Evolutionary conservation across 108 stramenopile genomes (phyloP).

Genomic region (Asterionellopsis glacialis): DNA sequence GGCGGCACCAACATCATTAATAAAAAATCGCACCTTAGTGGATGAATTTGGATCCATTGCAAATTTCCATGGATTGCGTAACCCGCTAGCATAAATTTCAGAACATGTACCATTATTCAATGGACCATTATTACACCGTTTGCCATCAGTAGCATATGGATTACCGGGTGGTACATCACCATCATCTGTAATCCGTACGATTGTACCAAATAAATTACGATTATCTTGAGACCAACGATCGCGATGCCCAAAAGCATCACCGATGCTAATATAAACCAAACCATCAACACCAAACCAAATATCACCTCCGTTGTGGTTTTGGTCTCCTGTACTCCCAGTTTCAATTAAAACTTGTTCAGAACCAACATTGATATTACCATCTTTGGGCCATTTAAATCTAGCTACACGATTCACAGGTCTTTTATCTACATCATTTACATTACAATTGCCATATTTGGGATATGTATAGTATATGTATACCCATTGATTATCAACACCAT

Average conservation of each 20-base stretch:
- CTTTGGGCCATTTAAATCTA: constrained; percentile 12
- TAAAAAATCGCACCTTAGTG: constrained; percentile 7
- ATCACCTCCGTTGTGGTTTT: constrained; percentile 16
- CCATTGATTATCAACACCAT: constrained; percentile 6
- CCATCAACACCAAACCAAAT: constrained; percentile 33
- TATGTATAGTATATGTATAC: constrained; percentile 22
- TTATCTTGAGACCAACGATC: background rate
- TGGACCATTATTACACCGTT: background rate
- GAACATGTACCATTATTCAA: constrained; percentile 1
- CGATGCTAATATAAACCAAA: constrained; percentile 14
- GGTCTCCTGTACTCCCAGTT: constrained; percentile 3
- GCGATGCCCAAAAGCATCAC: background rate
- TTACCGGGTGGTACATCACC: constrained; percentile 27
- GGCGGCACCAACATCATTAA: constrained; percentile 25
- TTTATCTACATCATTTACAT: constrained; percentile 1
- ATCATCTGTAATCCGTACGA: constrained; percentile 24
- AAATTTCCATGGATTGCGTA: constrained; percentile 25
- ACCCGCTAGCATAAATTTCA: constrained; percentile 15
- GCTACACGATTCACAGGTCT: constrained; percentile 22
- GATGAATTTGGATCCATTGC: constrained; percentile 25
- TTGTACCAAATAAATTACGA: constrained; percentile 13
- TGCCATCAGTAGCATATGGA: constrained; percentile 14
- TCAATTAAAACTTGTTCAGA: constrained; percentile 22
- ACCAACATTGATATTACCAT: background rate
- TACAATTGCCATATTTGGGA: constrained; percentile 19